phyloP scores from a whole-genome alignment of 1,284 basidiomycete genomes.

The Trichosporon asahii region DNA sequence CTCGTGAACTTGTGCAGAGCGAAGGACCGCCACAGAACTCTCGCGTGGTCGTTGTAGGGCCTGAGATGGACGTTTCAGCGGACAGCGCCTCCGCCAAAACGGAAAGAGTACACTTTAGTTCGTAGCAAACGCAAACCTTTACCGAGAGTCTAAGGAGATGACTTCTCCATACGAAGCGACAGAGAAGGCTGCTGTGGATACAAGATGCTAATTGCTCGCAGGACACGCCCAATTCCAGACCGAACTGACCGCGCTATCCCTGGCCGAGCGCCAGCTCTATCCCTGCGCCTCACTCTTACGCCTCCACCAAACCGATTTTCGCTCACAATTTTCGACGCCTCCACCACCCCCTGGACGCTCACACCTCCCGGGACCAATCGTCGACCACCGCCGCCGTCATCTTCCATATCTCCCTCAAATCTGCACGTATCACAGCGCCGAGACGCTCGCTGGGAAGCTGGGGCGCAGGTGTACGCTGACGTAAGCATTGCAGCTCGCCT shows the following conservation, averaged over 20 bases:
- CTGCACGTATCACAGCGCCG: not conserved
- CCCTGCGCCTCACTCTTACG: not conserved
- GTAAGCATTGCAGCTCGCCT: not conserved
- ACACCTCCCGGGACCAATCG: not conserved
- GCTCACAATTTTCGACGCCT: too few relatives aligned
- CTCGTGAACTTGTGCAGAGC: not conserved
- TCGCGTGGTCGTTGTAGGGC: not conserved
- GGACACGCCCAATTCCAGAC: too few relatives aligned
- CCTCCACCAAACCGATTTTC: not conserved
- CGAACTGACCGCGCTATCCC: too few relatives aligned
- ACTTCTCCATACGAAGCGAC: too few relatives aligned
- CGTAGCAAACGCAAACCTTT: too few relatives aligned
- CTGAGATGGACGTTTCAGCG: not conserved
- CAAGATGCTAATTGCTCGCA: too few relatives aligned
- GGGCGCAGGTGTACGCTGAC: not conserved
- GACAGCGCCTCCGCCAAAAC: not conserved
- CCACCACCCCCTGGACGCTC: not conserved
- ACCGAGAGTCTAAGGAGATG: not conserved
- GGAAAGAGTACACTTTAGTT: too few relatives aligned
- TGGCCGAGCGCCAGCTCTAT: not conserved
- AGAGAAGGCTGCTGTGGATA: too few relatives aligned
- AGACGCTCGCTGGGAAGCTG: not conserved
- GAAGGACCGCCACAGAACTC: not conserved
- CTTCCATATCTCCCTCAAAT: not conserved
- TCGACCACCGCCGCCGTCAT: not conserved